Base-by-base conservation (phyloP, 2,329 filamentous ascomycete species). In the Sporothrix globosa region DNA sequence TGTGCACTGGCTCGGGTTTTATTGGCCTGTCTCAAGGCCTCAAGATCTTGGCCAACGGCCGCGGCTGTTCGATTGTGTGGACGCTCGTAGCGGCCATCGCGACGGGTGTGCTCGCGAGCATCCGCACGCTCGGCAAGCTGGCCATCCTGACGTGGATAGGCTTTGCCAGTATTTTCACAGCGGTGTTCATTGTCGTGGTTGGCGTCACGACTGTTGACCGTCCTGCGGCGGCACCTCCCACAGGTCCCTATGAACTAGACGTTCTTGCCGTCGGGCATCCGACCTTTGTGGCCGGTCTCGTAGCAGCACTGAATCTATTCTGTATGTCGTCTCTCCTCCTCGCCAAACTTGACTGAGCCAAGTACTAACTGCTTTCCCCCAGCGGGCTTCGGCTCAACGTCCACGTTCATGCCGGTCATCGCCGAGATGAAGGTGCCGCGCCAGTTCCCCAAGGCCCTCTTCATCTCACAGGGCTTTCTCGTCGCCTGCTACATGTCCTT, bases 141-240 rank as follows among this genome's bases (percentile, higher is more conserved):
- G 85, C 84, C 5, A 90, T 86, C 86, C 77, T 90, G 61, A 88
- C 86, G 0, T 90, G 86, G 85, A 83, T 82, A 11, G 88, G 88
- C 0, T 89, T 90, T 75, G 70, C 82, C 6, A 86, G 83, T 46
- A 84, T 90, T 46, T 88, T 87, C 73, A 78, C 83, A 19, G 87
- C 87, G 7, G 83, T 88, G 0, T 83, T 88, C 70, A 86, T 87
- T 68, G 81, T 87, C 61, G 86, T 87, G 5, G 87, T 90, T 0
- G 89, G 87, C 0, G 83, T 81, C 0, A 71, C 71, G 2, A 39
- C 34, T 0, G 80, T 80, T 5, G 84, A 87, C 73, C 83, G 87
- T 1, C 88, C 88, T 6, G 88, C 88, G 0, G 85, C 78, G 21
- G 77, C 82, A 4, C 76, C 79, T 0, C 75, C 78, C 5, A 75